Conservation (phyloP, 2,329 filamentous ascomycete genomes). For the Pseudogymnoascus sp. region DNA sequence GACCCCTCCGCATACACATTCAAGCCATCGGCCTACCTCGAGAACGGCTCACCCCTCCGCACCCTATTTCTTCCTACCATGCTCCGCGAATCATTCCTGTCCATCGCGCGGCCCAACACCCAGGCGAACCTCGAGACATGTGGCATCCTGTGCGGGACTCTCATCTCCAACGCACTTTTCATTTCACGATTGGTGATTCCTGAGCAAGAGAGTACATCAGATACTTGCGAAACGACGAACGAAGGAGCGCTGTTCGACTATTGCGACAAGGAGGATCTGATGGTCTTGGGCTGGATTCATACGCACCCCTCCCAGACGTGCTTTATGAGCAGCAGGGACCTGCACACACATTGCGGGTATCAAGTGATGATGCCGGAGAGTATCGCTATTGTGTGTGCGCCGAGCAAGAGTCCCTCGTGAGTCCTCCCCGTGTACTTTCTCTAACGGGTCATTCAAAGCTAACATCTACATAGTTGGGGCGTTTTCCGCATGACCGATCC, state of each 20-base stretch:
- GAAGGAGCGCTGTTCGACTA: constrained; percentile 81
- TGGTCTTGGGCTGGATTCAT: constrained; percentile 94
- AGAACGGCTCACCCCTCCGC: constrained; percentile 79
- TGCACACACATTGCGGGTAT: constrained; percentile 91
- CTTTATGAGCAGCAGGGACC: constrained; percentile 90
- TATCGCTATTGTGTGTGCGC: constrained; percentile 93
- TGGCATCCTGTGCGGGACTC: constrained; percentile 83
- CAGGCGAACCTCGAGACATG: constrained; percentile 81
- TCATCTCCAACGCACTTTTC: constrained; percentile 90
- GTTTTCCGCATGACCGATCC: constrained; percentile 91
- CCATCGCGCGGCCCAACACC: constrained; percentile 70
- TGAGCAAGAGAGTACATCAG: constrained; percentile 79
- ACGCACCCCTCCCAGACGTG: constrained; percentile 95
- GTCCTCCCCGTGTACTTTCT: constrained; percentile 27
- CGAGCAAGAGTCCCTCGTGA: constrained; percentile 68
- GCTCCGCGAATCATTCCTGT: constrained; percentile 67
- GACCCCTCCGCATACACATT: constrained; percentile 56
- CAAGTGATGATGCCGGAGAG: constrained; percentile 96
- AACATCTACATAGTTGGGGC: constrained; percentile 56
- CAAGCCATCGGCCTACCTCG: constrained; percentile 76
- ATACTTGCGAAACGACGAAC: constrained; percentile 92
- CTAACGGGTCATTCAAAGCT: constrained; percentile 14
- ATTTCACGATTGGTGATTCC: constrained; percentile 83
- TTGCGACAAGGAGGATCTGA: constrained; percentile 73
- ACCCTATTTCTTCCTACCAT: constrained; percentile 77